Evolutionary conservation across 352 stramenopile species (phyloP).

Genomic region (Globisporangium yorkense): DNA sequence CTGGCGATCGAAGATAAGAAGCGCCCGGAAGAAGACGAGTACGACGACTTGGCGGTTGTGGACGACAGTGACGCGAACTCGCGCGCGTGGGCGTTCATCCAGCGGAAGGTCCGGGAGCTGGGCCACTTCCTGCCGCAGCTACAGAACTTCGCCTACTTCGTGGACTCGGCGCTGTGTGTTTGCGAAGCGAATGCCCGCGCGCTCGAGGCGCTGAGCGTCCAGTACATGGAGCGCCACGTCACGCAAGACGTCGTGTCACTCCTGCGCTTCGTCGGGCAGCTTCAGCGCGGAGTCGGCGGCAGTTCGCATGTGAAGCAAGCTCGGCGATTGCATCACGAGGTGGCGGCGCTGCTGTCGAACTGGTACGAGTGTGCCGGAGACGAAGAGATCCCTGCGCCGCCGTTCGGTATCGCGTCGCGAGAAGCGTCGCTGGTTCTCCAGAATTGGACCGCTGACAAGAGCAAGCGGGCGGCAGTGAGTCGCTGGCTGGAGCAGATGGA

Average conservation of each 20-base stretch:
- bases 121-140: constrained; percentile 38
- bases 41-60: constrained; percentile 1
- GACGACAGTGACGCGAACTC: not conserved
- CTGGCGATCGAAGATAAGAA: constrained; percentile 13
- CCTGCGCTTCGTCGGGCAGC: constrained; percentile 14
- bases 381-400: constrained; percentile 24
- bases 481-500: constrained; percentile 51
- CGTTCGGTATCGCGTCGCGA: constrained; percentile 49
- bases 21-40: constrained; percentile 3
- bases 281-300: constrained; percentile 9
- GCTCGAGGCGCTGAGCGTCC: constrained; percentile 20
- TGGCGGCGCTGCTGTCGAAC: constrained; percentile 32
- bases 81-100: constrained; percentile 14
- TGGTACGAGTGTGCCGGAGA: constrained; percentile 37
- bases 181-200: constrained; percentile 30
- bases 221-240: constrained; percentile 14
- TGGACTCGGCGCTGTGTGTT: constrained; percentile 25
- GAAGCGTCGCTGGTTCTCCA: constrained; percentile 52
- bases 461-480: constrained; percentile 26
- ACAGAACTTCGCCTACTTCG: constrained; percentile 21
- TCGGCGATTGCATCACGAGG: constrained; percentile 19
- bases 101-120: constrained; percentile 19
- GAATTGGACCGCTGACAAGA: constrained; percentile 46
- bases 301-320: constrained; percentile 19
- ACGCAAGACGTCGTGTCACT: constrained; percentile 16